phyloP scores from a whole-genome alignment of 257 asterid species.

The Ocimum tenuiflorum region DNA sequence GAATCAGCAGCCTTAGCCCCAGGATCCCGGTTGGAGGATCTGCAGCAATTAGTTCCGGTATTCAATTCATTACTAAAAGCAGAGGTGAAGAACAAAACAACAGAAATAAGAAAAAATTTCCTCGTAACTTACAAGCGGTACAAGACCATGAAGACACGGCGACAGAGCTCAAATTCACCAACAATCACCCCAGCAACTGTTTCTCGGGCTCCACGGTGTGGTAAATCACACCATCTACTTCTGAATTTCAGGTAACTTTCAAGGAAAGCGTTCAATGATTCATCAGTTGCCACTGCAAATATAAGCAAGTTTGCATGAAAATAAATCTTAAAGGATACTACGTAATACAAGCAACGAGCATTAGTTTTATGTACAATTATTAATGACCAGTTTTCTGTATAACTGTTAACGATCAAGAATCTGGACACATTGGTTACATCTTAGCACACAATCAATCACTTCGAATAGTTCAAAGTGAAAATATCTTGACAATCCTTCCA shows the following conservation, averaged over 20 bases:
- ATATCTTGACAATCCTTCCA: too few relatives aligned
- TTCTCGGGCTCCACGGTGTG: constrained; percentile 65
- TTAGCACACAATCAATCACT: too few relatives aligned
- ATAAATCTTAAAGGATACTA: background rate
- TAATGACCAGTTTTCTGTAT: background rate
- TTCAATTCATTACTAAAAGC: constrained; percentile 5
- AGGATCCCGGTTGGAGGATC: constrained; percentile 88
- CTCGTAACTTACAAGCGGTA: constrained; percentile 68
- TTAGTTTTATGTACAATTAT: background rate
- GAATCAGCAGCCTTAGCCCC: constrained; percentile 71
- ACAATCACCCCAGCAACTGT: constrained; percentile 76
- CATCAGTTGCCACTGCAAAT: constrained; percentile 67
- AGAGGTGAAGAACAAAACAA: background rate
- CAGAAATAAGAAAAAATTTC: background rate
- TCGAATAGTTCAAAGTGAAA: too few relatives aligned
- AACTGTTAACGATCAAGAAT: too few relatives aligned
- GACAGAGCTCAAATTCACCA: constrained; percentile 80
- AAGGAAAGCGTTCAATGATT: constrained; percentile 62
- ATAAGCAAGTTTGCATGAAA: background rate
- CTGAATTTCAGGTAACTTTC: constrained; percentile 85
- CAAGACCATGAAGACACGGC: constrained; percentile 85
- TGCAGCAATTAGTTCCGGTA: constrained; percentile 21
- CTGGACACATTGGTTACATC: too few relatives aligned
- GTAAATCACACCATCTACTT: constrained; percentile 96
- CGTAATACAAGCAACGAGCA: background rate